Base-by-base conservation (phyloP, 2,329 filamentous ascomycete genomes). In the Fusarium circinatum region DNA sequence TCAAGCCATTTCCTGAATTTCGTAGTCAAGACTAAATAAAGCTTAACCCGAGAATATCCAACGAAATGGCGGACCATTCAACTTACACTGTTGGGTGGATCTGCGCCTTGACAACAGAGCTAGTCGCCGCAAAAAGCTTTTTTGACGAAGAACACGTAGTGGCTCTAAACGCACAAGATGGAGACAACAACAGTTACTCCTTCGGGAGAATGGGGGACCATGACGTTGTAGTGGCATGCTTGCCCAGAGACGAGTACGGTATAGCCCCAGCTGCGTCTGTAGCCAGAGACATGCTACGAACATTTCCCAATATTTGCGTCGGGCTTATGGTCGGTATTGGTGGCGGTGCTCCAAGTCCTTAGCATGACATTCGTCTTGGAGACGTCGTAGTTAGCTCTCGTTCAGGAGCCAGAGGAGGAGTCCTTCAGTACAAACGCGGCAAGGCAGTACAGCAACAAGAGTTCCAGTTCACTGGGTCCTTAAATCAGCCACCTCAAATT, bases 21-120 rank as follows among this genome's bases (percentile, higher is more conserved):
- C 10, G 28, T 17, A 13, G 0, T 8, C 0, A 12, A 28, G 13
- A 17, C 18, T 2, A 10, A 9, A 4, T 4, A 17, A 38, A 24
- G 8, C 10, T 24, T 17, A 24, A 34, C 8, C 30, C 22, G 10
- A 22, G 20, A 54, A 20, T 0, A 38, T 13, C 17, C 7, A 22
- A 28, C 20, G 7, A 4, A 22, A 54, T 39, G 51, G 14, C 20
- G 0, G 34, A 38, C 10, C 32, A 7, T 22, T 38, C 51, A 0
- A 38, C 24, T 2, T 54, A 28, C 24, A 28, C 34, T 6, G 32
- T 54, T 7, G 34, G 51, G 51, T 54, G 51, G 51, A 54, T 54
- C 18, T 54, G 32, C 3, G 34, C 32, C 18, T 2, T 54, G 9
- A 22, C 18, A 22, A 17, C 2, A 17, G 51, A 54, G 14, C 24